A percentile compares a stretch with the other conserved stretches of the same genome.
These are phyloP conservation scores for Blastobotrys americana DNA, from an alignment of 805 yeast species.

Conservation along the genomic window DNA sequence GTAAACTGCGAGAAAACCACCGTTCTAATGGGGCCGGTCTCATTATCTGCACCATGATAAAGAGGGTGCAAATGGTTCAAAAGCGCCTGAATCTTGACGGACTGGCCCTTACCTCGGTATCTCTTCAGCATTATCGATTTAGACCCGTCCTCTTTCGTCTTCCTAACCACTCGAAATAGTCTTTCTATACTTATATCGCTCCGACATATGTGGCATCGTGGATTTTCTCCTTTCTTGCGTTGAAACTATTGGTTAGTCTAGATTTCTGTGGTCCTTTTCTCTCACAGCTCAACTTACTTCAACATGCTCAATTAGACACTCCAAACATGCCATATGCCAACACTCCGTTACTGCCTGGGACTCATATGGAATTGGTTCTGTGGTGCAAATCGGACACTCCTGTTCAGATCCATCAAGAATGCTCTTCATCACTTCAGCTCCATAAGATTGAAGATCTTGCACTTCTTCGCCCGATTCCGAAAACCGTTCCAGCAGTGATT, in stretches of 20 bases:
- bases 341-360: slow-evolving; percentile 64
- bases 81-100: slow-evolving; percentile 69
- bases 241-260: slow-evolving; percentile 39
- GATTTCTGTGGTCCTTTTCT: neutral
- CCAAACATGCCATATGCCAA: slow-evolving; percentile 71
- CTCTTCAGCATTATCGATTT: slow-evolving; percentile 21
- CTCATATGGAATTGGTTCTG: slow-evolving; percentile 49
- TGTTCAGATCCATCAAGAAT: slow-evolving; percentile 33
- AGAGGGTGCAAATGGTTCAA: slow-evolving; percentile 44
- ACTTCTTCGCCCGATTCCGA: slow-evolving; percentile 14
- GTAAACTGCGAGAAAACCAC: slow-evolving; percentile 92
- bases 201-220: slow-evolving; percentile 76
- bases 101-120: slow-evolving; percentile 36
- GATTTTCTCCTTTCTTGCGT: slow-evolving; percentile 36
- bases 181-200: slow-evolving; percentile 42
- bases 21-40: slow-evolving; percentile 51
- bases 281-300: slow-evolving; percentile 26
- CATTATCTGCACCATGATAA: slow-evolving; percentile 36
- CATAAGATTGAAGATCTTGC: slow-evolving; percentile 12
- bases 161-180: slow-evolving; percentile 39
- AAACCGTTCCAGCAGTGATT: slow-evolving; percentile 16
- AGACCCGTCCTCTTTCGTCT: slow-evolving; percentile 21
- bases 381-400: slow-evolving; percentile 84
- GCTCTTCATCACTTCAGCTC: slow-evolving; percentile 24
- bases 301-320: slow-evolving; percentile 67